Percentiles rank a stretch among this genome's conserved stretches.
Evolutionary conservation across 768 basidiomycete species (phyloP).

Genomic region (Lactifluus subvellereus): DNA sequence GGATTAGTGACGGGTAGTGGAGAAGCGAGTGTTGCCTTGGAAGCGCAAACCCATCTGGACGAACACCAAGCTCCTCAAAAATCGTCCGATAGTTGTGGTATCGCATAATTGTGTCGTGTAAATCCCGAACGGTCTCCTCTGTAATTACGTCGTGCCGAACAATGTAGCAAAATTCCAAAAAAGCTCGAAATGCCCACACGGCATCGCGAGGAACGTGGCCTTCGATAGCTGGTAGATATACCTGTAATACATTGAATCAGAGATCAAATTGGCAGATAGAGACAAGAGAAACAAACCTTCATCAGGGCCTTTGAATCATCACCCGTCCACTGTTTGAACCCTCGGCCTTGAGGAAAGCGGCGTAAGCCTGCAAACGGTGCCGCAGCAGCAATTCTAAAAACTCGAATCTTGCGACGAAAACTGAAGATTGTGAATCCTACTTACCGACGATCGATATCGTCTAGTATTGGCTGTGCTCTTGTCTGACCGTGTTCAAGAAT

Average conservation of each 20-base stretch:
- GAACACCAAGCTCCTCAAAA: not conserved
- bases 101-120: too few relatives aligned
- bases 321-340: not conserved
- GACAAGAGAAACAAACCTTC: not conserved
- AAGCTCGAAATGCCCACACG: not conserved
- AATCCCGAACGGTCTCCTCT: too few relatives aligned
- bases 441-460: not conserved
- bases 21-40: not conserved
- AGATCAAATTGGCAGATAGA: too few relatives aligned
- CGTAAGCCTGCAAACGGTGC: not conserved
- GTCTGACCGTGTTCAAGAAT: too few relatives aligned
- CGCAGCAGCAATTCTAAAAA: not conserved
- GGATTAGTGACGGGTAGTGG: not conserved
- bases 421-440: too few relatives aligned
- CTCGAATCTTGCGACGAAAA: too few relatives aligned
- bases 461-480: not conserved
- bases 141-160: too few relatives aligned
- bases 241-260: too few relatives aligned
- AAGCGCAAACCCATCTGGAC: not conserved
- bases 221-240: not conserved
- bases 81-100: not conserved
- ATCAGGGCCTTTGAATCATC: not conserved
- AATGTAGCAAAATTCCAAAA: not conserved
- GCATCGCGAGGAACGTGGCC: not conserved
- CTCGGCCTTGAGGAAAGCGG: not conserved